These are phyloP conservation scores for Vicia sativa DNA, from an alignment of 306 rosid genomes.

Conservation along the genomic window DNA sequence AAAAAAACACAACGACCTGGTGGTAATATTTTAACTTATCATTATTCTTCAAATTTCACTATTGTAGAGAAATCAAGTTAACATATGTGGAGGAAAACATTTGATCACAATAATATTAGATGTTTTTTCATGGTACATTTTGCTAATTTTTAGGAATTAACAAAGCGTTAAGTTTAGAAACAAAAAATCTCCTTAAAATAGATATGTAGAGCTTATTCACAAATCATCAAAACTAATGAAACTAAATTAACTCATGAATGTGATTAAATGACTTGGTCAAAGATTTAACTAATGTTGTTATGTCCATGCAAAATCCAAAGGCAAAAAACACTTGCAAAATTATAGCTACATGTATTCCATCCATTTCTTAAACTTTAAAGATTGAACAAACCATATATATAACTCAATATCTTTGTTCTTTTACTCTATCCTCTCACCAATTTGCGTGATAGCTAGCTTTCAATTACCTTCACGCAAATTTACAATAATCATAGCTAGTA, in stretches of 20 bases:
- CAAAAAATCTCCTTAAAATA: not conserved
- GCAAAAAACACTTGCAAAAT: not conserved
- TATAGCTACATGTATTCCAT: slow-evolving; percentile 42
- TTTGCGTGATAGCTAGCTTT: slow-evolving; percentile 23
- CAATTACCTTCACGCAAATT: slow-evolving; percentile 5
- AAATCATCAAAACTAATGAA: not conserved
- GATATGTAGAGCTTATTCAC: not conserved
- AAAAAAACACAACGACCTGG: no score
- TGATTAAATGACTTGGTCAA: slow-evolving; percentile 33
- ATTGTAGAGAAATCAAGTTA: not conserved
- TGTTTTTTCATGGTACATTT: not conserved
- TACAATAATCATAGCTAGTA: slow-evolving; percentile 10
- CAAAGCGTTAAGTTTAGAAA: not conserved
- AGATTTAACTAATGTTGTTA: not conserved
- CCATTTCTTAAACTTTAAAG: slow-evolving; percentile 29
- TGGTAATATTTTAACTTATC: no score
- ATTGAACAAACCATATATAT: slow-evolving; percentile 14
- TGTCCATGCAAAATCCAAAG: slow-evolving; percentile 1
- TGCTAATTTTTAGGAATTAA: not conserved
- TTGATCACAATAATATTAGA: not conserved
- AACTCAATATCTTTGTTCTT: slow-evolving; percentile 14
- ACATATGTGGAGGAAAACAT: not conserved
- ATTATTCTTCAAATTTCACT: not conserved
- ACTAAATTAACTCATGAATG: not conserved
- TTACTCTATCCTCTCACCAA: slow-evolving; percentile 31